phyloP scores from a whole-genome alignment of 2,329 filamentous ascomycete species.

The Akanthomyces uredinophilus region DNA sequence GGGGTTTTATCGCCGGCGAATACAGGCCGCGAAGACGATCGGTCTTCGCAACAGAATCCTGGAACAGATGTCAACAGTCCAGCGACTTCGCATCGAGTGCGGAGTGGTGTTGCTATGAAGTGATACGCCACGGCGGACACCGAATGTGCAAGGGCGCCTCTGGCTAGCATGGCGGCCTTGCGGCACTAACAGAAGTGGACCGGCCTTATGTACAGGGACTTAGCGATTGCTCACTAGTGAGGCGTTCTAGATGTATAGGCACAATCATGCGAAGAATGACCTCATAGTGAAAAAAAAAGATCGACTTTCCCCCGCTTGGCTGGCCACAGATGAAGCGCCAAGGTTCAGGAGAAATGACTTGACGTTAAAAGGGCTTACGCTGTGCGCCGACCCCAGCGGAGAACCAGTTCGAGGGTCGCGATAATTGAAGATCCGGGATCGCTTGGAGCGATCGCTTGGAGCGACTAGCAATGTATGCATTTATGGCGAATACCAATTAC shows the following conservation, averaged over 20 bases:
- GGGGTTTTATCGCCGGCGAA: background rate
- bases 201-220: background rate
- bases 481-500: no score
- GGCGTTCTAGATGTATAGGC: background rate
- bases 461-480: no score
- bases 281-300: background rate
- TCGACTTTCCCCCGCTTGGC: background rate
- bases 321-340: no score
- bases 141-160: constrained; percentile 3
- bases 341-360: no score
- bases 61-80: constrained; percentile 3
- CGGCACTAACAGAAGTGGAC: background rate
- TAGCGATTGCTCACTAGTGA: background rate
- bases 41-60: background rate
- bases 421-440: no score
- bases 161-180: background rate
- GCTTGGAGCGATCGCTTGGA: no score
- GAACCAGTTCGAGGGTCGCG: no score
- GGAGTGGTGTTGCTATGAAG: constrained; percentile 3
- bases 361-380: no score
- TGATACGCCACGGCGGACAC: constrained; percentile 3
- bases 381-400: no score
- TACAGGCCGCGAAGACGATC: background rate
- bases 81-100: constrained; percentile 5
- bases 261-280: background rate